Base-by-base conservation (phyloP, 176 grass and related monocot species). In the Otatea glauca region DNA sequence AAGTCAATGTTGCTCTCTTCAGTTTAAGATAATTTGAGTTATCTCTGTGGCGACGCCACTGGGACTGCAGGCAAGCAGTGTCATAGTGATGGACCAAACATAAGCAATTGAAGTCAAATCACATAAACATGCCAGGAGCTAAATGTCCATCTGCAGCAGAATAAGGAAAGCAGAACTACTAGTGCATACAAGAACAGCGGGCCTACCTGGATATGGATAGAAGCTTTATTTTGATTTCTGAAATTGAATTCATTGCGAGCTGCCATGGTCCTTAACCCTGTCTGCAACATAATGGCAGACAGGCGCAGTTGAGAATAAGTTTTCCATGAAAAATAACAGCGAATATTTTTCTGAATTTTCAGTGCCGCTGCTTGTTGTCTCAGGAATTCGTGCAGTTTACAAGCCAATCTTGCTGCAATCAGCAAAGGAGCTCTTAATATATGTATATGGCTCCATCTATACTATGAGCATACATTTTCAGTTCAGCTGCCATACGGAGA, bases 321-420 rank as follows among this genome's bases (percentile, higher is more conserved):
- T 90, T 88, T 98, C 84, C 83, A 90, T 51, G 89, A 90, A 88
- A 93, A 93, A 90, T 85, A 90, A 47, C 87, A 77, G 9, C 70
- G 91, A 34, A 87, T 79, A 32, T 86, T 93, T 84, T 95, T 98
- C 83, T 98, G 96, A 65, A 98, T 88, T 89, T 89, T 98, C 56
- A 98, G 35, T 44, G 93, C 91, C 78, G 96, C 96, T 63, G 90
- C 88, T 93, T 92, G 89, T 70, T 80, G 88, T 83, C 85, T 93
- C 88, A 98, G 80, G 75, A 78, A 45, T 78, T 90, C 88, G 25
- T 90, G 84, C 18, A 87, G 65, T 53, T 93, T 86, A 85, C 93
- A 89, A 65, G 96, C 93, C 77, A 98, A 56, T 92, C 86, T 88
- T 58, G 89, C 96, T 98, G 85, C 66, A 92, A 84, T 88, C 39